Conservation (phyloP, 352 stramenopile genomes). For the Aphanomyces cochlioides region DNA sequence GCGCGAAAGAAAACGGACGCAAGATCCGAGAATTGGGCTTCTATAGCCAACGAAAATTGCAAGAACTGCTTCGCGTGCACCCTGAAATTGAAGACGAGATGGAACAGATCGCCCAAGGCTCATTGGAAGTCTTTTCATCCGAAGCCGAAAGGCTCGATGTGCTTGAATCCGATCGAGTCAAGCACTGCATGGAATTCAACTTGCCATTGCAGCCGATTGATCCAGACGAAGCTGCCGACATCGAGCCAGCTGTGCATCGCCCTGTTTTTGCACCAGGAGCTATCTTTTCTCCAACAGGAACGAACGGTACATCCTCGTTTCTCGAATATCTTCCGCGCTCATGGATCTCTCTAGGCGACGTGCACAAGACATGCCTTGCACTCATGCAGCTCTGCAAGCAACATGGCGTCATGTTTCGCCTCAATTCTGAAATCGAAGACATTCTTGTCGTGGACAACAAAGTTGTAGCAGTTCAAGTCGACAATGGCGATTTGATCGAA, state of each 20-base stretch:
- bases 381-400: slow-evolving; percentile 74
- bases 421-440: slow-evolving; percentile 78
- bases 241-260: slow-evolving; percentile 57
- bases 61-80: slow-evolving; percentile 65
- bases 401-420: slow-evolving; percentile 85
- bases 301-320: slow-evolving; percentile 45
- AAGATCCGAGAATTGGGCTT: slow-evolving; percentile 81
- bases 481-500: slow-evolving; percentile 77
- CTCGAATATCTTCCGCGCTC: neutral
- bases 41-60: slow-evolving; percentile 83
- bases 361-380: slow-evolving; percentile 85
- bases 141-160: slow-evolving; percentile 57
- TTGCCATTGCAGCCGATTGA: slow-evolving; percentile 74
- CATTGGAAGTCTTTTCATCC: slow-evolving; percentile 71
- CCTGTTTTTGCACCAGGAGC: slow-evolving; percentile 63
- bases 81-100: slow-evolving; percentile 83
- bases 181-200: slow-evolving; percentile 65
- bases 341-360: slow-evolving; percentile 37
- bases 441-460: slow-evolving; percentile 69
- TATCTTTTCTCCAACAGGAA: slow-evolving; percentile 75
- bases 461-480: slow-evolving; percentile 77
- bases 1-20: slow-evolving; percentile 70
- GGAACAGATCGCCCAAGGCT: slow-evolving; percentile 81
- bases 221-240: slow-evolving; percentile 48
- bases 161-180: slow-evolving; percentile 64